Evolutionary conservation across 352 stramenopile species (phyloP), one percentile per base, ranked within the genome.

Genomic region (Phytophthora podocarpi): DNA sequence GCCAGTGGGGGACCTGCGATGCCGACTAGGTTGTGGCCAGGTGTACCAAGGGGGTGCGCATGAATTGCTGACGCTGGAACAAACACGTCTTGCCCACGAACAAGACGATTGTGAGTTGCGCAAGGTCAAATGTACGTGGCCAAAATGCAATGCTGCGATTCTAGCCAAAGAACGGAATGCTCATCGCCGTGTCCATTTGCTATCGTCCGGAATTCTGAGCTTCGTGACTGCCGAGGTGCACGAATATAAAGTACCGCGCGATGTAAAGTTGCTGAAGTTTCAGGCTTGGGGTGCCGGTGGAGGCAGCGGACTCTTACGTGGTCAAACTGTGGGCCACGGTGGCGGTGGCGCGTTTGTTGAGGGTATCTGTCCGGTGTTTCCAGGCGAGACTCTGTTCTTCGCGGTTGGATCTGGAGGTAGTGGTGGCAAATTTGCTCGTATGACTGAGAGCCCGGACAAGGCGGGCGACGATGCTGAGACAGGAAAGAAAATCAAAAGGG

Each of bases 61-160:
- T 31, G 71, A 88, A 49, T 68, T 93, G 2, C 46, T 93, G 5
- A 55, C 67, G 4, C 64, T 93, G 18, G 85, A 93, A 35, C 82
- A 91, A 59, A 72, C 72, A 24, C 80, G 85, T 4, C 72, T 84
- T 3, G 70, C 76, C 6, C 85, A 93, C 50, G 85, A 93, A 32
- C 69, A 89, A 64, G 85, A 93, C 24, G 78, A 83, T 27, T 93
- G 85, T 28, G 48, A 52, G 13, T 46, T 87, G 7, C 85, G 85
- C 5, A 84, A 87, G 46, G 80, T 91, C 5, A 71, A 78, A 46
- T 93, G 85, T 54, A 89, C 77, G 24, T 93, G 85, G 85, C 82
- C 82, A 11, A 77, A 80, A 31, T 93, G 85, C 49, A 65, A 75
- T 13, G 77, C 68, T 1, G 28, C 55, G 2, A 76, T 91, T 26